Conservation (phyloP, 2,329 filamentous ascomycete genomes). For the Zasmidium cellare region DNA sequence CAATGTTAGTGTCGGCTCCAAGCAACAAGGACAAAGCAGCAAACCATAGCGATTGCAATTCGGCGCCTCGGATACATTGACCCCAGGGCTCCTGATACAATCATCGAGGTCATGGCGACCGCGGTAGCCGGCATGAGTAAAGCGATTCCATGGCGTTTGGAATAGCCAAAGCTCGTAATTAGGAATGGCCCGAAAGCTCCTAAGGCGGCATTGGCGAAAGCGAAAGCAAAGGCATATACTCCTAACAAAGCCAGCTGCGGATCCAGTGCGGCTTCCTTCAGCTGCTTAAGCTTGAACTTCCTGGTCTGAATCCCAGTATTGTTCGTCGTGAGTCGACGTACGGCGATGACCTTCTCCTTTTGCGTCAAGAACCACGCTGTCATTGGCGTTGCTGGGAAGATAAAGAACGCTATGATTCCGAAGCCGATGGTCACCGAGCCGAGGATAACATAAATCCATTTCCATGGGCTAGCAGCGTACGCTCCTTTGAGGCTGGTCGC, state of each 20-base stretch:
- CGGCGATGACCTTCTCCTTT: background rate
- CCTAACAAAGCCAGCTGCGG: background rate
- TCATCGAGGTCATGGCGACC: background rate
- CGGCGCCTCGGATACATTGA: background rate
- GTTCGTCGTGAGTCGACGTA: background rate
- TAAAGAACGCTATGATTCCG: constrained; percentile 5
- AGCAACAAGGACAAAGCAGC: background rate
- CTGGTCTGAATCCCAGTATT: background rate
- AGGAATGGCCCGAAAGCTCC: background rate
- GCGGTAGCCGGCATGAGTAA: background rate
- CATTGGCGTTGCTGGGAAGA: constrained; percentile 4
- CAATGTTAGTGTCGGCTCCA: background rate
- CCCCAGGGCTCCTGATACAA: background rate
- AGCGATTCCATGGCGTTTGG: background rate
- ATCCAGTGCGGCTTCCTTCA: background rate
- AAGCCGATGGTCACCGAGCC: constrained; percentile 6
- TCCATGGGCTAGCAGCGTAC: constrained; percentile 3
- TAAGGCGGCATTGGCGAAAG: background rate
- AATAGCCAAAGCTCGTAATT: background rate
- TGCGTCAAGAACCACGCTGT: background rate
- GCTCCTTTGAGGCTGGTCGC: background rate
- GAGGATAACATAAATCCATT: constrained; percentile 13
- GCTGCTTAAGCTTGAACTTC: background rate
- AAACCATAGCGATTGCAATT: background rate
- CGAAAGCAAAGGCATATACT: background rate